Evolutionary conservation across 2,329 filamentous ascomycete species (phyloP).

Genomic region (Paracorniculantispora psalliotae): DNA sequence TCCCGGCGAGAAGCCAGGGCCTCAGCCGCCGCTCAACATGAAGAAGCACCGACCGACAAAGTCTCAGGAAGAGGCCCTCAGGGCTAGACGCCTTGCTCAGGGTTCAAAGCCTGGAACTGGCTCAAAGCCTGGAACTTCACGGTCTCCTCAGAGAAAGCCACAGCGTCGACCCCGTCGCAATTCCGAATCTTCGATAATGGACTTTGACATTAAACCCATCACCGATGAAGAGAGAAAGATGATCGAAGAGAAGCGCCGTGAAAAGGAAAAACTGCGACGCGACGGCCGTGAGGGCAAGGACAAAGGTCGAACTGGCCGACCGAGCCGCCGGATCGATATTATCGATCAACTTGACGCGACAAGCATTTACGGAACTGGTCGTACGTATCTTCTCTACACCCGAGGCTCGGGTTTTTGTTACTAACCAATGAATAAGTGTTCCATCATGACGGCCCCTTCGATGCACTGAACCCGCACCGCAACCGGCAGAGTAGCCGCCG

Average conservation of each 20-base stretch:
- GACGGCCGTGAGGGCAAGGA: constrained; percentile 43
- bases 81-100: constrained; percentile 33
- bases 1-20: constrained; percentile 15
- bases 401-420: constrained; percentile 5
- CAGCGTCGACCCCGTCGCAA: constrained; percentile 62
- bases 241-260: constrained; percentile 23
- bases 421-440: constrained; percentile 60
- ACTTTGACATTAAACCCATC: constrained; percentile 50
- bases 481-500: constrained; percentile 78
- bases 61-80: constrained; percentile 62
- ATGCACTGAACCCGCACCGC: constrained; percentile 90
- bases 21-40: background rate
- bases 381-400: constrained; percentile 48
- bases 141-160: constrained; percentile 35
- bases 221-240: constrained; percentile 48
- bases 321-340: constrained; percentile 64
- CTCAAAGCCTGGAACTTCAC: constrained; percentile 20
- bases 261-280: constrained; percentile 21
- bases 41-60: constrained; percentile 53
- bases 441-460: constrained; percentile 95
- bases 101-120: constrained; percentile 15
- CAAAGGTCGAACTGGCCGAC: constrained; percentile 44
- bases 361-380: constrained; percentile 87
- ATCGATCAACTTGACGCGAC: constrained; percentile 97
- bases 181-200: constrained; percentile 71